These are phyloP conservation scores for Geranium rotundifolium DNA, from an alignment of 345 rosid genomes.

Conservation along the genomic window DNA sequence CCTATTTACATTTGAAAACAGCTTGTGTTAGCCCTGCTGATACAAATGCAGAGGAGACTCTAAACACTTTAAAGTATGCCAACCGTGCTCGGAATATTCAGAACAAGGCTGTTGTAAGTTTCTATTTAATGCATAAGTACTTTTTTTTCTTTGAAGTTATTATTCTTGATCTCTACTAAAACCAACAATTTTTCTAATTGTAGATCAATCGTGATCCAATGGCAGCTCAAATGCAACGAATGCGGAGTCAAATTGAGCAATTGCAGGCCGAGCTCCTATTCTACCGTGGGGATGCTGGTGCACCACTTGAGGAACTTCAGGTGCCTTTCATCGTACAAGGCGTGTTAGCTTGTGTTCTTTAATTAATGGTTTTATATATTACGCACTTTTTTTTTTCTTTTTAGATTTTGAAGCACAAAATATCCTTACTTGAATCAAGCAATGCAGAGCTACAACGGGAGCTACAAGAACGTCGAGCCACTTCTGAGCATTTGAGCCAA, in stretches of 20 bases:
- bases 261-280: slow-evolving; percentile 77
- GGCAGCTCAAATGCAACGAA: slow-evolving; percentile 69
- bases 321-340: slow-evolving; percentile 18
- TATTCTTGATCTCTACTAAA: neutral
- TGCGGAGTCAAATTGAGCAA: slow-evolving; percentile 93
- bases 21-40: slow-evolving; percentile 99
- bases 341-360: neutral
- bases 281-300: slow-evolving; percentile 56
- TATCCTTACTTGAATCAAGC: slow-evolving; percentile 79
- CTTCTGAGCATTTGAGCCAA: slow-evolving; percentile 65
- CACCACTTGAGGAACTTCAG: slow-evolving; percentile 84
- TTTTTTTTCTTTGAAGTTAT: neutral
- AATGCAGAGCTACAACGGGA: slow-evolving; percentile 64
- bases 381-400: slow-evolving; percentile 5
- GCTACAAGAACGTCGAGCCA: slow-evolving; percentile 56
- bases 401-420: slow-evolving; percentile 76
- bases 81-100: slow-evolving; percentile 98
- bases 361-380: neutral
- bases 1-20: slow-evolving; percentile 14
- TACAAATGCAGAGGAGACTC: slow-evolving; percentile 92
- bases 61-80: slow-evolving; percentile 91
- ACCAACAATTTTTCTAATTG: slow-evolving; percentile 3
- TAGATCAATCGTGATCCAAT: slow-evolving; percentile 89
- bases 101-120: slow-evolving; percentile 83
- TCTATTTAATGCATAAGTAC: slow-evolving; percentile 2